Percentiles rank a stretch among this genome's conserved stretches.
Evolutionary conservation across 2,329 filamentous ascomycete genomes (phyloP).

Genomic region (Beauveria varroae): DNA sequence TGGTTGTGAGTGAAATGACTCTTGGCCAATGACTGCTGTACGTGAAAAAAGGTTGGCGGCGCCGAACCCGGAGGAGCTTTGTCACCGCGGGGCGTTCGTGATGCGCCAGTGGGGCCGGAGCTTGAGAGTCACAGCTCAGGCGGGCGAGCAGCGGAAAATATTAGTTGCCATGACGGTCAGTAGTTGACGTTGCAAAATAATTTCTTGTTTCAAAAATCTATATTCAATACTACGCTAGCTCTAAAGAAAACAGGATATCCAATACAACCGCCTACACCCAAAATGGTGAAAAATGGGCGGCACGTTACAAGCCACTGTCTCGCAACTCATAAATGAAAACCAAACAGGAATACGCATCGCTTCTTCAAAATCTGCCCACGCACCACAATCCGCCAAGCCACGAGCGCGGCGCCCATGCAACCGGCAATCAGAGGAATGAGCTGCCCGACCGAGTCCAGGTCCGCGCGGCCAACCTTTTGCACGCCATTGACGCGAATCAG

Average conservation of each 20-base stretch:
- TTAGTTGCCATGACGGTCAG: neutral
- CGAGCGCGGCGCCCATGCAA: conserved; percentile 13
- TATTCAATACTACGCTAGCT: neutral
- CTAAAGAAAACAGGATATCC: neutral
- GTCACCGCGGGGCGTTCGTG: conserved; percentile 3
- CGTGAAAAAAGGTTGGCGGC: neutral
- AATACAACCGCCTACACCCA: neutral
- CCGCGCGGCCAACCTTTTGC: conserved; percentile 8
- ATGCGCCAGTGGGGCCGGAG: neutral
- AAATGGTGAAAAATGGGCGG: neutral
- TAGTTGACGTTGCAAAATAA: neutral
- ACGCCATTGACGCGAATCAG: conserved; percentile 16
- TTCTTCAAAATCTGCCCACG: conserved; percentile 14
- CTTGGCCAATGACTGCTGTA: neutral
- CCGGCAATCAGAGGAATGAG: conserved; percentile 19
- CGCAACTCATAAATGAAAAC: conserved; percentile 13
- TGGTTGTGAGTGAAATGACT: neutral
- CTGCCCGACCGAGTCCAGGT: conserved; percentile 17
- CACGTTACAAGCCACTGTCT: neutral
- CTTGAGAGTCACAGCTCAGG: neutral
- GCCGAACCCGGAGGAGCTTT: conserved; percentile 8
- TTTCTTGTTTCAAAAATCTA: neutral
- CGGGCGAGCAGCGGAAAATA: neutral
- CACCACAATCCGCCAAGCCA: conserved; percentile 16
- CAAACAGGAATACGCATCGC: conserved; percentile 17